Evolutionary conservation across 1,284 basidiomycete genomes (phyloP), one percentile per base, ranked within the genome.

Genomic region (Ganoderma lingzhi): DNA sequence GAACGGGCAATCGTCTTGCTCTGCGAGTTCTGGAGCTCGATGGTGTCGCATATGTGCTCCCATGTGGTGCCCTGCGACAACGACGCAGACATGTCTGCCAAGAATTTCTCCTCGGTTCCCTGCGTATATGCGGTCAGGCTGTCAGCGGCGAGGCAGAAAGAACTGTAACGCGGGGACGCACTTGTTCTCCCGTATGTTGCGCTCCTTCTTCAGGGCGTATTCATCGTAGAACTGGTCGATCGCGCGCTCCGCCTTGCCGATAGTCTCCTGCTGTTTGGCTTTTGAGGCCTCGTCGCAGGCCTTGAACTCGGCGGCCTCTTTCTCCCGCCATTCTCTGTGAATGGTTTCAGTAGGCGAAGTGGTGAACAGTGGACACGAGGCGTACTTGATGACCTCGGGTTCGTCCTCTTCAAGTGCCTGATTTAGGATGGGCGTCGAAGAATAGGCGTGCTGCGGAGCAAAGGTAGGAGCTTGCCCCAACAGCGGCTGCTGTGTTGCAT

Each of bases 141-240:
- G 37, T 59, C 62, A 35, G 45, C 41, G 10, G 68, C 62, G 19
- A 70, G 51, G 15, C 17, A n/a, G 17, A 51, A 19, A 28, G 44
- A 45, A 3, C 17, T 2, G 12, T 10, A 59, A 48, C 2, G 51
- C 17, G 23, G n/a, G 55, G 56, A 87, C 93, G 77, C 73, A 97
- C 96, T 99, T 99, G 88, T 99, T 99, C 81, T 96, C 92, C 63
- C 93, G 86, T 76, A 99, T 99, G 77, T 91, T 94, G 79, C 90
- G 90, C 84, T 97, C 96, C 85, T 98, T 98, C 84, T 95, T 93
- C 73, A 88, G 86, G 67, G 96, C 90, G 81, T 99, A 99, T 67
- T 95, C 91, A 78, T 96, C 95, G 81, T 99, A 99, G 81, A 99
- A 99, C 77, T 93, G 89, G 82, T 99, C 98, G 74, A 99, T 98